A percentile compares a stretch with the other conserved stretches of the same genome.
These are phyloP conservation scores for Cytospora chrysosperma DNA, from an alignment of 2,329 filamentous ascomycete species.

Conservation along the genomic window DNA sequence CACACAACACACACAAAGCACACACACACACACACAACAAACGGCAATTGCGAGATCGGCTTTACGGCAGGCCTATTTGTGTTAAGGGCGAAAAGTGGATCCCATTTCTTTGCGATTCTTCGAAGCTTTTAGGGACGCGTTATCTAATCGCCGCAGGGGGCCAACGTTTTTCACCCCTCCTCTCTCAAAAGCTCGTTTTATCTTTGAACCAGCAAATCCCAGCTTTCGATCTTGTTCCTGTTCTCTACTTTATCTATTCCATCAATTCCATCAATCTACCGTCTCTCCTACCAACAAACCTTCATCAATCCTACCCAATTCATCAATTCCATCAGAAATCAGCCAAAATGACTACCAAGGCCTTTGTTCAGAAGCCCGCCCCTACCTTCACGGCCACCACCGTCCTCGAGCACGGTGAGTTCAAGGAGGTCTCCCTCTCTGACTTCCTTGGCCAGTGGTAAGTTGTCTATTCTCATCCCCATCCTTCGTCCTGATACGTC, in stretches of 20 bases:
- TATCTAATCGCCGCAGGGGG: constrained; percentile 14
- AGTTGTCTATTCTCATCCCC: constrained; percentile 20
- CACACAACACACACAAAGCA: too few relatives aligned
- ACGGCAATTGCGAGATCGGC: not conserved
- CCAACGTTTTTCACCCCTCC: constrained; percentile 19
- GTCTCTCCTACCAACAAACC: too few relatives aligned
- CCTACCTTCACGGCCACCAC: constrained; percentile 50
- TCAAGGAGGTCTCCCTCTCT: constrained; percentile 46
- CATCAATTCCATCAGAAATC: not conserved
- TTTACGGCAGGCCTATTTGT: not conserved
- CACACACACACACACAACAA: not conserved
- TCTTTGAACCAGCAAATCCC: constrained; percentile 8
- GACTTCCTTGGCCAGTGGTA: constrained; percentile 50
- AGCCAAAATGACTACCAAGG: constrained; percentile 40
- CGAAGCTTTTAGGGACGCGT: not conserved
- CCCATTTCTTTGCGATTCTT: constrained; percentile 11
- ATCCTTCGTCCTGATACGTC: not conserved
- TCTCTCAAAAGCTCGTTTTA: constrained; percentile 9
- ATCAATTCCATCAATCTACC: not conserved
- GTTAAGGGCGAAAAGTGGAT: not conserved
- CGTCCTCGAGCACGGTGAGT: constrained; percentile 48
- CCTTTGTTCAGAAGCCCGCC: constrained; percentile 49
- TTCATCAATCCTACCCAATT: not conserved
- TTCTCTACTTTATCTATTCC: not conserved
- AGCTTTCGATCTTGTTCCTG: not conserved